These are phyloP conservation scores for Tephrocybe sp. DNA, from an alignment of 768 basidiomycete species.

Conservation along the genomic window DNA sequence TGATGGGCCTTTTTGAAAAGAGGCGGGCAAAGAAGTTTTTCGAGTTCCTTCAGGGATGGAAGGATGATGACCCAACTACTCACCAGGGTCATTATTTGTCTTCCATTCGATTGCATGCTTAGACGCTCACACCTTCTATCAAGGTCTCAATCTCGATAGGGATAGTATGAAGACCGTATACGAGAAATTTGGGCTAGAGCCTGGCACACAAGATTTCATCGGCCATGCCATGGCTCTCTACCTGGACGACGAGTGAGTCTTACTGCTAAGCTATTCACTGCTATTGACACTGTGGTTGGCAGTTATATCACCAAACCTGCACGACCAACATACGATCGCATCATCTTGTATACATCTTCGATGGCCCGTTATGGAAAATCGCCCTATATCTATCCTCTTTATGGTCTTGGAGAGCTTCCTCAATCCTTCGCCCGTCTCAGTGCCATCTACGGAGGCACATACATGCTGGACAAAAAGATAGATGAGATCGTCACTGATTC, in stretches of 20 bases:
- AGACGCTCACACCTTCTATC: constrained; percentile 2
- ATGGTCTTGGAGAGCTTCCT: constrained; percentile 97
- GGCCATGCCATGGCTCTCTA: constrained; percentile 99
- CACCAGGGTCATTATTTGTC: constrained; percentile 71
- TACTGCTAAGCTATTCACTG: neutral
- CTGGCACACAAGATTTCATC: constrained; percentile 98
- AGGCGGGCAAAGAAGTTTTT: constrained; percentile 98
- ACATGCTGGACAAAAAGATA: constrained; percentile 98
- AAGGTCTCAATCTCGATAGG: constrained; percentile 86
- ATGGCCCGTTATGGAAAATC: constrained; percentile 99
- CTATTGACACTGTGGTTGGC: constrained; percentile 8
- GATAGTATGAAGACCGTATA: constrained; percentile 95
- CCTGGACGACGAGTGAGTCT: constrained; percentile 90
- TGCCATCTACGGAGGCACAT: constrained; percentile 98
- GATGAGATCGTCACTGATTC: constrained; percentile 86
- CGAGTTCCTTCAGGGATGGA: constrained; percentile 94
- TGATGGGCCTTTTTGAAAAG: constrained; percentile 99
- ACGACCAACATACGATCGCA: constrained; percentile 88
- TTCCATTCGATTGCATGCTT: neutral
- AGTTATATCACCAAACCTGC: constrained; percentile 95
- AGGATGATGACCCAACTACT: constrained; percentile 91
- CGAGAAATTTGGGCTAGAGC: constrained; percentile 94
- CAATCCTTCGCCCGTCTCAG: constrained; percentile 98
- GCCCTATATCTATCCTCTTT: constrained; percentile 98
- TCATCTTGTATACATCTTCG: constrained; percentile 95